A percentile compares a stretch with the other conserved stretches of the same genome.
These are phyloP conservation scores for Orbilia oligospora DNA, from an alignment of 2,329 filamentous ascomycete genomes.

Conservation along the genomic window DNA sequence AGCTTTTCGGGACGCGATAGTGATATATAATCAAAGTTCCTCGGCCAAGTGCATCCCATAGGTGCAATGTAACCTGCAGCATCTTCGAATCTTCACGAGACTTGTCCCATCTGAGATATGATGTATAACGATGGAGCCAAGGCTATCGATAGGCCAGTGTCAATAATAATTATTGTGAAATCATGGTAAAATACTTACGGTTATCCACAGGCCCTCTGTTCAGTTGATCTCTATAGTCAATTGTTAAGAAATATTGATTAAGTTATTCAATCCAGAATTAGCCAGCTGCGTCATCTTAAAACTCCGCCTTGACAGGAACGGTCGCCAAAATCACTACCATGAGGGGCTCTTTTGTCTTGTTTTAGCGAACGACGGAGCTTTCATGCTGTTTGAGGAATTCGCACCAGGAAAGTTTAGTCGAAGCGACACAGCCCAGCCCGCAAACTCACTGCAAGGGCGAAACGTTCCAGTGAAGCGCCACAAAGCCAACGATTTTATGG, in stretches of 20 bases:
- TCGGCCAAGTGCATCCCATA: no score
- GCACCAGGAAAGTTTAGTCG: slow-evolving; percentile 29
- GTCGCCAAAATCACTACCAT: not conserved
- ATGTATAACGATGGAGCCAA: no score
- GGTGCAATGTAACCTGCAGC: no score
- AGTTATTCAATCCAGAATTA: not conserved
- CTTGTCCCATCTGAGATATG: not conserved
- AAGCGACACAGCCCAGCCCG: not conserved
- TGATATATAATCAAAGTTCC: not conserved
- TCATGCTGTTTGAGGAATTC: slow-evolving; percentile 17
- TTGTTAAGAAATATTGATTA: no score
- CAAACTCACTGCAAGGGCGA: slow-evolving; percentile 15
- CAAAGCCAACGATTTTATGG: not conserved
- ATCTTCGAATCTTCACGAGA: no score
- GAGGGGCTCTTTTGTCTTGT: slow-evolving; percentile 13
- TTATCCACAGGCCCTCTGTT: no score
- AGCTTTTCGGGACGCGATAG: not conserved
- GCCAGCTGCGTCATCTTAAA: slow-evolving; percentile 1
- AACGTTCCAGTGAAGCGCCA: slow-evolving; percentile 17
- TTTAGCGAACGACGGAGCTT: slow-evolving; percentile 2
- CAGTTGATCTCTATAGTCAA: no score
- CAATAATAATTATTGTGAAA: no score
- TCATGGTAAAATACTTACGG: no score
- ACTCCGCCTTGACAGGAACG: not conserved
- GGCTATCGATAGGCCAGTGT: no score